Evolutionary conservation across 441 rosid genomes (phyloP).

Genomic region (Syzygium malaccense): DNA sequence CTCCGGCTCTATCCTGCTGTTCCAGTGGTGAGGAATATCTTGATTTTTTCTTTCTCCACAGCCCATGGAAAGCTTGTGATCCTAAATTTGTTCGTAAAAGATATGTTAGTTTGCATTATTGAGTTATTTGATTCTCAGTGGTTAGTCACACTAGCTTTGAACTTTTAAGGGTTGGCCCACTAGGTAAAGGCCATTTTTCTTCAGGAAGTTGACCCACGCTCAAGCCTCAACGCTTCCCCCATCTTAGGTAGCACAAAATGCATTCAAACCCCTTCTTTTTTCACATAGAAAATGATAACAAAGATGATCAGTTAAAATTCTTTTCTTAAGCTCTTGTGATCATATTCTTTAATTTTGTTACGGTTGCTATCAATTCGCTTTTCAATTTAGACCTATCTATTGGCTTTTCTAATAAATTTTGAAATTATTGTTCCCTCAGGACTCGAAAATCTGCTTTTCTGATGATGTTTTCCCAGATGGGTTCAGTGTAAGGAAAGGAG

Average conservation of each 20-base stretch:
- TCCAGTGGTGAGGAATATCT: conserved; percentile 29
- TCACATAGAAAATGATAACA: neutral
- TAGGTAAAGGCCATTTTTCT: neutral
- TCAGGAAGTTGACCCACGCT: neutral
- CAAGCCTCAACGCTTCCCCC: neutral
- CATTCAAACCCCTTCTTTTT: neutral
- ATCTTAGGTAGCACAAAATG: neutral
- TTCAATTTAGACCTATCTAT: neutral
- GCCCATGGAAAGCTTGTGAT: neutral
- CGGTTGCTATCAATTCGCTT: neutral
- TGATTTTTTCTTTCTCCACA: neutral
- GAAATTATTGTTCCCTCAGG: conserved; percentile 16
- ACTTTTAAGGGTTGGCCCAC: neutral
- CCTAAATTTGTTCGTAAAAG: neutral
- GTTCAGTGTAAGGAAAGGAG: conserved; percentile 35
- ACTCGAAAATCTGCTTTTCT: conserved; percentile 33
- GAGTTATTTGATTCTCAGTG: neutral
- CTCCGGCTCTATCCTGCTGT: conserved; percentile 43
- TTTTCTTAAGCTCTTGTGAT: neutral
- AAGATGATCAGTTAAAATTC: neutral
- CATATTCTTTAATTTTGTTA: neutral
- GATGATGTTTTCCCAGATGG: conserved; percentile 52
- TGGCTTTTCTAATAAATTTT: neutral
- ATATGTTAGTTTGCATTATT: neutral
- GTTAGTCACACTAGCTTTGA: neutral